Percentiles rank a stretch among this genome's conserved stretches.
Conservation (phyloP, 1,284 basidiomycete species). For the Ganoderma meredithae region DNA sequence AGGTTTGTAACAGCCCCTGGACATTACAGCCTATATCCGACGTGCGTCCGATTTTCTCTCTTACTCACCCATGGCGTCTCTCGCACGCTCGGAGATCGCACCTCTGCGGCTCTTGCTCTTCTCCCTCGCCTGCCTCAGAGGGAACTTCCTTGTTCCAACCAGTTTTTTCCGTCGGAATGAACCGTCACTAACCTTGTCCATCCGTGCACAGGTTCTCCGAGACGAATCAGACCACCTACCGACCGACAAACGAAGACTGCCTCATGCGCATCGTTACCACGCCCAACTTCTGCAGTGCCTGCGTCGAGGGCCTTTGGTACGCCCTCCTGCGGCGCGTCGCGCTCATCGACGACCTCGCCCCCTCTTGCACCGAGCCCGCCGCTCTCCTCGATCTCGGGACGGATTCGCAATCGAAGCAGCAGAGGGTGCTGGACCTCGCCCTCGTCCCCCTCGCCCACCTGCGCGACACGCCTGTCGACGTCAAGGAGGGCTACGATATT, state of each 20-base stretch:
- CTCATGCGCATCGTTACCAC: slow-evolving; percentile 81
- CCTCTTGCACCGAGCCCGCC: slow-evolving; percentile 42
- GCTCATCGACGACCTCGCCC: slow-evolving; percentile 63
- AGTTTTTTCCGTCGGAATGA: not conserved
- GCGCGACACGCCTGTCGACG: slow-evolving; percentile 45
- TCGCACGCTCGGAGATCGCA: not conserved
- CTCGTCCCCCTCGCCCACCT: slow-evolving; percentile 70
- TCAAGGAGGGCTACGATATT: slow-evolving; percentile 61
- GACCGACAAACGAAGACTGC: slow-evolving; percentile 85
- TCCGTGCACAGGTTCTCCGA: slow-evolving; percentile 57
- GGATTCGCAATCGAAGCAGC: slow-evolving; percentile 14
- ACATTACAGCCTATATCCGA: slow-evolving; percentile 78
- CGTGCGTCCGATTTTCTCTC: slow-evolving; percentile 49
- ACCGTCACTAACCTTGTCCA: not conserved
- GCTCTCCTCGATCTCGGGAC: slow-evolving; percentile 18
- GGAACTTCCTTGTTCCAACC: not conserved
- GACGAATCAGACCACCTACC: slow-evolving; percentile 67
- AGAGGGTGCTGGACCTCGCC: slow-evolving; percentile 47
- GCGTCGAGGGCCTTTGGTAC: slow-evolving; percentile 77
- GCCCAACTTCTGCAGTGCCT: slow-evolving; percentile 80
- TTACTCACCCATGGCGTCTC: not conserved
- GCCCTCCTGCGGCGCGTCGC: slow-evolving; percentile 63
- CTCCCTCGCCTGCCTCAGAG: too few relatives aligned
- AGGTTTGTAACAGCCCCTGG: slow-evolving; percentile 71
- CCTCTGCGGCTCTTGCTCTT: not conserved